Conservation (phyloP, 2,329 filamentous ascomycete species). For the Alternaria gansuensis region DNA sequence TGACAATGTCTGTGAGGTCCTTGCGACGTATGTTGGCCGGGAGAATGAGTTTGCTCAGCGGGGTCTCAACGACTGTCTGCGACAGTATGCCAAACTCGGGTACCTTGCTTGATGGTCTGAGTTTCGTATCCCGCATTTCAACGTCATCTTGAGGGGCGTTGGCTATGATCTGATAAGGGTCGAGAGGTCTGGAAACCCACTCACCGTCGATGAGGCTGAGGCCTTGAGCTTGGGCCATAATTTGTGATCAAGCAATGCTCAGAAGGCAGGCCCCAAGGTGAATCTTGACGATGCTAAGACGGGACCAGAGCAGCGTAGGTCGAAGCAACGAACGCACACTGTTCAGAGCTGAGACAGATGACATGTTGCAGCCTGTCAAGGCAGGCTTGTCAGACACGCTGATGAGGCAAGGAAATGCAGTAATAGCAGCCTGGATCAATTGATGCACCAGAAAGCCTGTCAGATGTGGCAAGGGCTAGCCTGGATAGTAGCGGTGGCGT, state of each 20-base stretch:
- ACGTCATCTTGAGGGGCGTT: slow-evolving; percentile 41
- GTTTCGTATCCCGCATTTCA: slow-evolving; percentile 36
- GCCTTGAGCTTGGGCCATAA: slow-evolving; percentile 44
- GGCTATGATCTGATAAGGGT: slow-evolving; percentile 56
- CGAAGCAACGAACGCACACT: slow-evolving; percentile 18
- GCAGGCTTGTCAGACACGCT: slow-evolving; percentile 24
- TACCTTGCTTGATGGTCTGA: slow-evolving; percentile 49
- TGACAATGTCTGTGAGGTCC: slow-evolving; percentile 80
- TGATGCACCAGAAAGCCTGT: slow-evolving; percentile 20
- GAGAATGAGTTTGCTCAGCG: slow-evolving; percentile 77
- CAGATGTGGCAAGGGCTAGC: slow-evolving; percentile 24
- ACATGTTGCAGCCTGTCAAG: slow-evolving; percentile 33
- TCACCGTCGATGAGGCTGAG: slow-evolving; percentile 44
- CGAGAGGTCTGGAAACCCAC: slow-evolving; percentile 47
- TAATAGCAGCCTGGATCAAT: slow-evolving; percentile 20
- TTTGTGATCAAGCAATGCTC: background rate
- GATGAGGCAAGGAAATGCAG: slow-evolving; percentile 17
- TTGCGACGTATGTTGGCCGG: slow-evolving; percentile 78
- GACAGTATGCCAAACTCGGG: slow-evolving; percentile 77
- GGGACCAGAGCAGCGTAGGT: slow-evolving; percentile 17
- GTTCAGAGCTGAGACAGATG: slow-evolving; percentile 14
- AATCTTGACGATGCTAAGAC: slow-evolving; percentile 17
- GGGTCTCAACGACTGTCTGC: slow-evolving; percentile 78
- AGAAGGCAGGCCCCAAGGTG: slow-evolving; percentile 8
- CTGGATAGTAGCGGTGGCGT: slow-evolving; percentile 19